Evolutionary conservation across 139 green algal species (phyloP), one percentile per base, ranked within the genome.

Genomic region (Chlamydomonas asymmetrica): DNA sequence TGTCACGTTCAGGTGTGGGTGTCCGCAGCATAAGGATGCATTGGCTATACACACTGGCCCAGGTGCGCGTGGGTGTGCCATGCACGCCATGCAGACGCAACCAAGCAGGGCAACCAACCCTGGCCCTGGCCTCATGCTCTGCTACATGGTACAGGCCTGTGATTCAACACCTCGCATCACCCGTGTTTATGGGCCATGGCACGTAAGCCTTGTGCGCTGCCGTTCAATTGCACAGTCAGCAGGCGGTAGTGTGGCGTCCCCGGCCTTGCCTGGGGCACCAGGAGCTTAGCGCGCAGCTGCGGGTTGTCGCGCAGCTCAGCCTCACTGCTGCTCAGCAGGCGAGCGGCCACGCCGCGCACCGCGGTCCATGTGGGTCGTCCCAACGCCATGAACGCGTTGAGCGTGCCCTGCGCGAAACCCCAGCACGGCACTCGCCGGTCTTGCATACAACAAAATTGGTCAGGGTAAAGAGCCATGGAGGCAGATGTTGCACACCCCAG

Each of bases 311-410:
- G 79, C n/a, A 98, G 65, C 7, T 39, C 52, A 1, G 81, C 77
- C 41, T 97, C 86, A 2, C 54, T 39, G 0, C 39, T 29, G 22
- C 66, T 73, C 35, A 98, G 82, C 76, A 98, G 79, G 0, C 83
- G 67, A 29, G 73, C 80, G 7, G 98, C 74, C 0, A 41, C 79
- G 0, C 27, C 4, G 0, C 94, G 84, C 0, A 87, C 87, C 66
- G 96, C 88, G 0, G 32, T 43, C 94, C 94, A 98, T 4, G 82
- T 85, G 1, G 78, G 39, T 25, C 71, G 77, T 23, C 93, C 93
- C 63, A 94, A 64, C 0, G 75, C 83, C 90, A 98, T 94, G 71
- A 98, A 97, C 10, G 43, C 79, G 63, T 98, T 98, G 5, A 98
- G 77, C 0, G 75, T 90, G 45, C 31, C 67, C 90, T 97, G 84